Conservation (phyloP, 495 filamentous ascomycete genomes). For the Penicillium argentinense region DNA sequence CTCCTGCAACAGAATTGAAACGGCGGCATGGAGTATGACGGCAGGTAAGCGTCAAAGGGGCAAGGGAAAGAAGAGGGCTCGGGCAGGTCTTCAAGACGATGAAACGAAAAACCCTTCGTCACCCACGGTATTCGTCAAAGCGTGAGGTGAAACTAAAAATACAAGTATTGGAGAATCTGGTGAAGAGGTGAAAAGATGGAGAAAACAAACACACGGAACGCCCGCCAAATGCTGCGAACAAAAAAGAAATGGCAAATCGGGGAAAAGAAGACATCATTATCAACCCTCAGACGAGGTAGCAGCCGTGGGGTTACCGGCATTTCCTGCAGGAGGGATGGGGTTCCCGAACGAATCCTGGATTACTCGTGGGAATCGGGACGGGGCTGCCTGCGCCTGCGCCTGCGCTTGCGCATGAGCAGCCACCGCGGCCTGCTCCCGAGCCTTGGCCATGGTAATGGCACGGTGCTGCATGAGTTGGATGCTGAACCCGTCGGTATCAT, state of each 20-base stretch:
- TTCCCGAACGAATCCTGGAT: slow-evolving; percentile 30
- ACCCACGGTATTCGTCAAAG: slow-evolving; percentile 24
- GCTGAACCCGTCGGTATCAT: slow-evolving; percentile 70
- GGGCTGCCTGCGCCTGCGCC: slow-evolving; percentile 45
- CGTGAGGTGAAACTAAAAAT: slow-evolving; percentile 38
- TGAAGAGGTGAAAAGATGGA: slow-evolving; percentile 18
- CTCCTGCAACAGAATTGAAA: slow-evolving; percentile 25
- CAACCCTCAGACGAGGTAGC: slow-evolving; percentile 35
- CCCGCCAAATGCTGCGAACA: slow-evolving; percentile 41
- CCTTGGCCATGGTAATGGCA: slow-evolving; percentile 60
- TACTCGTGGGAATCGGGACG: slow-evolving; percentile 33
- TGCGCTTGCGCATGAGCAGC: slow-evolving; percentile 49
- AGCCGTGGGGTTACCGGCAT: slow-evolving; percentile 33
- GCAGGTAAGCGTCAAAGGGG: too few species aligned
- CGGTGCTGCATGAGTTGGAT: slow-evolving; percentile 70
- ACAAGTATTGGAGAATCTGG: slow-evolving; percentile 29
- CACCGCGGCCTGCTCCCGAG: slow-evolving; percentile 46
- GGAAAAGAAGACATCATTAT: slow-evolving; percentile 29
- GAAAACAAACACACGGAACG: slow-evolving; percentile 31
- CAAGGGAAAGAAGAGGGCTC: slow-evolving; percentile 17
- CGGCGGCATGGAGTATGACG: too few species aligned
- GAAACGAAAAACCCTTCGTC: slow-evolving; percentile 17
- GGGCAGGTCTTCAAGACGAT: not conserved
- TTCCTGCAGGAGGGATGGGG: too few species aligned
- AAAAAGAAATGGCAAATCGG: slow-evolving; percentile 18